Base-by-base conservation (phyloP, 768 basidiomycete genomes). In the Grammothele lineata region DNA sequence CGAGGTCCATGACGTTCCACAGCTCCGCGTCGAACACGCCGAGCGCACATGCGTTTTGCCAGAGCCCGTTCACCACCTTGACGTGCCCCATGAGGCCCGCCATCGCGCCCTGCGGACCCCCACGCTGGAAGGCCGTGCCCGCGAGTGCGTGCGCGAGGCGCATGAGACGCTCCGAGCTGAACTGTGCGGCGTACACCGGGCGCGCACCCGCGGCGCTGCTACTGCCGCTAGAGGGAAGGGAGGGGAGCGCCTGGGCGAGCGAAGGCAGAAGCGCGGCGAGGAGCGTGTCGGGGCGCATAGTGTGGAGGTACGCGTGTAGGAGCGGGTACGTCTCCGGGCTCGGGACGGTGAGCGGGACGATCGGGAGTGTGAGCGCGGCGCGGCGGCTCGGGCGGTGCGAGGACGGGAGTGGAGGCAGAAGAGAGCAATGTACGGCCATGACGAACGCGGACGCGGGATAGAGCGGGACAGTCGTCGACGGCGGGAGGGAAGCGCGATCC, bases 381-480 rank as follows among this genome's bases (percentile, higher is more conserved):
- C 70, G 56, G 26, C 66, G 54, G 43, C 50, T 37, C 33, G 66
- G 46, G 9, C 64, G 58, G 30, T 57, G 45, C 3, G 68, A 55
- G 8, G 70, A 54, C 0, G 80, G 76, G 22, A 86, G 70, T 19
- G 72, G 64, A 1, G 84, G 80, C 5, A 90, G 72, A 35, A 75
- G 71, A 15, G 86, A 67, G 61, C 85, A 91, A 58, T 86, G 73
- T 0, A 82, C 71, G 6, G 83, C 83, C 44, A 91, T 73, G 35
- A 90, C 71, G 42, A 87, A 64, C 26, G 79, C 77, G 65, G 92
- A 88, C 10, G 79, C 74, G 4, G 89, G 82, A 54, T 76, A 82
- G 43, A 90, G 70, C 9, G 73, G 56, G 19, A 61, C 50, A 25
- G 57, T 58, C 5, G 54, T 51, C n/a, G 66, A 60, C 37, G 68